Base-by-base conservation (phyloP, 2,329 filamentous ascomycete genomes). In the Alternaria infectoria region DNA sequence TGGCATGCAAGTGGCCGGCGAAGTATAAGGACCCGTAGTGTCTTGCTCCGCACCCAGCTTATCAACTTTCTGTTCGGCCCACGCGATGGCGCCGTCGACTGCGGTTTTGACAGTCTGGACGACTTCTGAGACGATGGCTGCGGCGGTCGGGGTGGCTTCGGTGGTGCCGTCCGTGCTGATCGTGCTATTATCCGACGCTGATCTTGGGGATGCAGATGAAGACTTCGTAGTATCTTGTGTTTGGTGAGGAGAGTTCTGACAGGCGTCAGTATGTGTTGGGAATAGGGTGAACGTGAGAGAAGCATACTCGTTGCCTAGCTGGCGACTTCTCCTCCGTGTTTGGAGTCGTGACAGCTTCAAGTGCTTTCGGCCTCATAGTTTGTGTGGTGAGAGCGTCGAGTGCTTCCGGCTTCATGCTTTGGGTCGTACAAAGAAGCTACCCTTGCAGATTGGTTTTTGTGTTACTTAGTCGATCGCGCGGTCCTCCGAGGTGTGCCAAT, bases 1-100 rank as follows among this genome's bases (percentile, higher is more conserved):
- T 15, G 73, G 72, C 13, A 69, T 69, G 58, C 77, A 78, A 13
- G 73, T 79, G 12, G 70, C 73, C 5, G 70, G 73, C 21, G 72
- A 77, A 6, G 69, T 57, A 28, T 79, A 80, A 4, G 76, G 78
- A 12, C 76, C 77, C n/a, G 69, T 64, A 23, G 62, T 67, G 21
- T 74, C 70, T 26, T 74, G 65, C 8, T 69, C 62, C 15, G 44
- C 58, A 26, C 66, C 61, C 45, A 79, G 50, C 12, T 68, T 59
- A 10, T 71, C 69, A 13, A 62, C 70, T 36, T 76, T 77, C 49
- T 72, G 64, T 57, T 76, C 71, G 1, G 70, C 70, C 74, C 75
- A 78, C 3, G 64, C 59, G 8, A 76, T 62, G 2, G 65, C 73
- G 8, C 65, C 65, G 5, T 71, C 63, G 8, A 76, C 66, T 2